Evolutionary conservation across 2,329 filamentous ascomycete species (phyloP), one percentile per base, ranked within the genome.

Genomic region (Sclerotinia spermophila): DNA sequence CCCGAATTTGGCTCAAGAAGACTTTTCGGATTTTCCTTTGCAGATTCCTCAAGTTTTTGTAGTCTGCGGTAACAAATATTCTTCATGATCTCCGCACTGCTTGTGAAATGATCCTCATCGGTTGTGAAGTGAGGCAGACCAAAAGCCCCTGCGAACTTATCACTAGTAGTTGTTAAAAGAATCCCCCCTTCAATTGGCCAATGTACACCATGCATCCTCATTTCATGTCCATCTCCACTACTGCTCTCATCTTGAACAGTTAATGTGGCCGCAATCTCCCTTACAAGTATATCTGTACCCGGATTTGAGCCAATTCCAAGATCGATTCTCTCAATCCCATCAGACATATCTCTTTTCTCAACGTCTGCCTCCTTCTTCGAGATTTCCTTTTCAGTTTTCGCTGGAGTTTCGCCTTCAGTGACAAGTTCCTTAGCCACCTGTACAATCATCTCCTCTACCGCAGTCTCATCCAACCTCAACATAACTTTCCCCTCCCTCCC

Each of bases 131-230:
- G 94, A 38, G 96, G 94, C 61, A 98, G 83, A 3, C 90, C 92
- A 79, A 97, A 97, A 70, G 98, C 90, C 58, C 96, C 94, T n/a
- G 91, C 89, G 77, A 96, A 96, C 82, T 97, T 97, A 78, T 97
- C 92, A 80, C 94, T 97, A 62, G 94, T 95, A 0, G 95, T 97
- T 2, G 91, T 92, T 78, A 98, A 83, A 48, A 98, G 83, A 65
- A 96, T 87, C 21, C 89, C 87, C 2, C 96, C 96, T 73, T 91
- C 87, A n/a, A 87, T 86, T 51, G 91, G 89, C 84, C 94, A 96
- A 82, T 98, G 95, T 5, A 96, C 86, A 5, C 96, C 96, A 80
- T 93, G 90, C 65, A 97, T 82, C 67, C 87, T 86, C 82, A 96
- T 89, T 75, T 94, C 90, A 89, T 92, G 94, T 75, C 88, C 92